Evolutionary conservation across 441 rosid genomes (phyloP), one percentile per base, ranked within the genome.

Genomic region (Erodium moschatum): DNA sequence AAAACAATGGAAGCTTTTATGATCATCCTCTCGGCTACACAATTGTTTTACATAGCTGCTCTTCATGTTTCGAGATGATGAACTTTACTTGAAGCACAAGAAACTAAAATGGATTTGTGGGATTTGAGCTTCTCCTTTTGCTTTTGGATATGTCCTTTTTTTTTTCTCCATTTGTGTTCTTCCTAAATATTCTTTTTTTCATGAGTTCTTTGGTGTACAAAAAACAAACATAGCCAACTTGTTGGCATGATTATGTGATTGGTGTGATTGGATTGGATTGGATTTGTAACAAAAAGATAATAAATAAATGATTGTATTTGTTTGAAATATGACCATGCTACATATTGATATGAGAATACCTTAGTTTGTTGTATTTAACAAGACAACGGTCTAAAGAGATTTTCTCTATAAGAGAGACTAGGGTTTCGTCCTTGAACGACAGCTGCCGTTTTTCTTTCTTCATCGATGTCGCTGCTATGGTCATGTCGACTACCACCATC

Each of bases 1-100:
- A 91, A 86, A 83, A 94, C 98, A 31, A 85, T 91, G 98, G 98
- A 94, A 81, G 98, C 98, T n/a, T 91, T 94, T 73, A 6, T 86
- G 70, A 87, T 91, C 76, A 94, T 91, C 75, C 95, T 94, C 40
- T 83, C 98, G 7, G 90, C 76, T 3, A 89, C 96, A 20, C 97
- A 94, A 79, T 89, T 94, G 42, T 67, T 91, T 0, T 93, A 88
- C 84, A 86, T 91, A 2, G 92, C 82, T 2, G 88, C 85, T 15
- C 87, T 91, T 76, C 96, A 89, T 29, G 85, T 70, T 5, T 11
- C 68, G 44, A 74, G 73, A 65, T 78, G 78, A 72, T 67, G 13
- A 44, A 24, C 27, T 24, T 24, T 24, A 44, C 64, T 44, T 44
- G 50, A 69, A 11, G 4, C 1, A 3, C 0, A 33, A 3, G 4